phyloP scores from a whole-genome alignment of 2,329 filamentous ascomycete genomes.

The Davidsoniella australis region DNA sequence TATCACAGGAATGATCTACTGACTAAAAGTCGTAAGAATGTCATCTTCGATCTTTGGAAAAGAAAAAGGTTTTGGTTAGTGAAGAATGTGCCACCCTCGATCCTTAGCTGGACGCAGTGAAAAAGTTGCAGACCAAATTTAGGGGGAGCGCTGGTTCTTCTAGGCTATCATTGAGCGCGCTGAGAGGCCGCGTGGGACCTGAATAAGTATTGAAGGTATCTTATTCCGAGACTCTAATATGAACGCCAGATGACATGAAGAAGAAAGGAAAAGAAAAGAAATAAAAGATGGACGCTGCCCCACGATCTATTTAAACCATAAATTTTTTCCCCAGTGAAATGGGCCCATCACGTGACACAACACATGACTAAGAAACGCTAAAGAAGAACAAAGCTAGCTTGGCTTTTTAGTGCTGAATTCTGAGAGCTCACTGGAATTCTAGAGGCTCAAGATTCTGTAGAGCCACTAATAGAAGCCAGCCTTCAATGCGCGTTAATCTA shows the following conservation, averaged over 20 bases:
- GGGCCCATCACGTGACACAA: background rate
- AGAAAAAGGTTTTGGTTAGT: background rate
- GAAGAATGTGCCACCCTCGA: slow-evolving; percentile 14
- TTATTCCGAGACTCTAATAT: slow-evolving; percentile 99
- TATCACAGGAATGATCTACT: background rate
- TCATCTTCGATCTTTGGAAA: background rate
- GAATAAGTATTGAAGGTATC: slow-evolving; percentile 75
- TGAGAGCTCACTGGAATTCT: too few species aligned
- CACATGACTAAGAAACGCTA: background rate
- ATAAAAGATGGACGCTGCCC: background rate
- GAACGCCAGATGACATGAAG: slow-evolving; percentile 69
- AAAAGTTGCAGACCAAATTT: slow-evolving; percentile 36
- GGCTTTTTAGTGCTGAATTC: too few species aligned
- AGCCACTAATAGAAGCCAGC: background rate
- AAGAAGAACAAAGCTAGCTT: background rate
- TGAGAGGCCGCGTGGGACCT: slow-evolving; percentile 64
- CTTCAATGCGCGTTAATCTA: background rate
- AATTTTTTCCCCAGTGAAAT: slow-evolving; percentile 3
- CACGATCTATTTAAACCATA: slow-evolving; percentile 6
- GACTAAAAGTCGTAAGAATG: too few species aligned
- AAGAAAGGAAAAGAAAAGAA: slow-evolving; percentile 29
- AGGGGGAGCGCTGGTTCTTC: slow-evolving; percentile 59
- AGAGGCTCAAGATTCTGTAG: too few species aligned
- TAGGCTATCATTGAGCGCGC: slow-evolving; percentile 98
- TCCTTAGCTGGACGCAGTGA: slow-evolving; percentile 24